Evolutionary conservation across 192 early-diverging fungal species (phyloP).

Genomic region (Gonapodya sp.): DNA sequence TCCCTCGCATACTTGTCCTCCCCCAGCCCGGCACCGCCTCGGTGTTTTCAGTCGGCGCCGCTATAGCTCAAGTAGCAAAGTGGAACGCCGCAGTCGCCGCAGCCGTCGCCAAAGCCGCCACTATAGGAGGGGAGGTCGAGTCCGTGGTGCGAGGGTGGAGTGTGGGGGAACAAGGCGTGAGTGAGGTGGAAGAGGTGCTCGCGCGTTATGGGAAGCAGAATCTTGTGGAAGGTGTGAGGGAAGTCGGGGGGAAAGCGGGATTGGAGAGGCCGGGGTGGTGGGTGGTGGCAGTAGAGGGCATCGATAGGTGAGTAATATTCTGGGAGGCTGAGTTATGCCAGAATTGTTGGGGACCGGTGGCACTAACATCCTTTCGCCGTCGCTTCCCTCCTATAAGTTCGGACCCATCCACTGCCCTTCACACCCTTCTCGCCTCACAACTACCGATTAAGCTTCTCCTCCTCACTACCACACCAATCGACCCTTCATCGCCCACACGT

Average conservation of each 20-base stretch:
- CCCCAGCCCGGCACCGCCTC: background rate
- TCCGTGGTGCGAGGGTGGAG: background rate
- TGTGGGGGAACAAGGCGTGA: background rate
- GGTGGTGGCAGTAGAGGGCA: background rate
- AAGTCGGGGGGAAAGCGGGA: background rate
- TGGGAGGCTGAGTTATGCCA: background rate
- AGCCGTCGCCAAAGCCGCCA: background rate
- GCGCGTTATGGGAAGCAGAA: background rate
- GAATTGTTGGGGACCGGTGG: no score
- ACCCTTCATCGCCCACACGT: conserved; percentile 13
- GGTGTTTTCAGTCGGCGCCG: background rate
- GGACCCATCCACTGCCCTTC: background rate
- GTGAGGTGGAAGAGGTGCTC: background rate
- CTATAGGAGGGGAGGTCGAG: background rate
- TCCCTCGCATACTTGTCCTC: background rate
- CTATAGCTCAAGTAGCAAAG: background rate
- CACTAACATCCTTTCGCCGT: no score
- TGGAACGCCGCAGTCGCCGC: background rate
- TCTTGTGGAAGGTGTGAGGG: background rate
- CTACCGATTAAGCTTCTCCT: conserved; percentile 7
- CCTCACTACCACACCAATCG: background rate
- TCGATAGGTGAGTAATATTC: background rate
- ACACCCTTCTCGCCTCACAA: background rate
- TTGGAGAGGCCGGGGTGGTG: background rate
- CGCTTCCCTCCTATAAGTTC: background rate